These are phyloP conservation scores for Penicillium sclerotiorum DNA, from an alignment of 2,329 filamentous ascomycete species.

Conservation along the genomic window DNA sequence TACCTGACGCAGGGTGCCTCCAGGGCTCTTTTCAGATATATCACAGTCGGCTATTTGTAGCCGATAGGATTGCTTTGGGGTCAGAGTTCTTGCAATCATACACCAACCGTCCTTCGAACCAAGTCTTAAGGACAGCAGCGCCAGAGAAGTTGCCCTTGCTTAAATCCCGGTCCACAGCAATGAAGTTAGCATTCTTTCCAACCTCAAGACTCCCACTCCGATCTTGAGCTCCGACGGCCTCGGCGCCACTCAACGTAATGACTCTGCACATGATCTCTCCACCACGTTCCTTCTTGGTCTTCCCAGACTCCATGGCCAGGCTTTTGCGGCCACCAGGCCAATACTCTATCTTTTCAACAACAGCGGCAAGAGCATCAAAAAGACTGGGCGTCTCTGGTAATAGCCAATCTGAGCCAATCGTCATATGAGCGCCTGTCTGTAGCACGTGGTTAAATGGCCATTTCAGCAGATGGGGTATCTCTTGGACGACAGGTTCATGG, in stretches of 20 bases:
- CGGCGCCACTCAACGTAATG: constrained; percentile 32
- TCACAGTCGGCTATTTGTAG: too few species aligned
- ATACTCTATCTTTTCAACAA: constrained; percentile 9
- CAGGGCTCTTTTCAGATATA: too few species aligned
- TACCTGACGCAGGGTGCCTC: too few species aligned
- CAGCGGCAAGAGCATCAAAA: constrained; percentile 12
- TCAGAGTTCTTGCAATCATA: constrained; percentile 12
- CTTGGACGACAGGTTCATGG: constrained; percentile 32
- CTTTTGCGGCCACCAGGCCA: constrained; percentile 1
- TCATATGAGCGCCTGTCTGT: constrained; percentile 29
- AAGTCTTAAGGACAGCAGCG: constrained; percentile 32
- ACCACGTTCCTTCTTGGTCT: constrained; percentile 4
- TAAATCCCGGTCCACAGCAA: constrained; percentile 32
- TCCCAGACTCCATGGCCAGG: neutral
- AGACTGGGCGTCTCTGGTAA: constrained; percentile 9
- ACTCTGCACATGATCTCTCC: constrained; percentile 22
- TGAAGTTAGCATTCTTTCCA: constrained; percentile 38
- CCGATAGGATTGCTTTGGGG: too few species aligned
- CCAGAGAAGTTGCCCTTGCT: constrained; percentile 31
- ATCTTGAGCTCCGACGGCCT: constrained; percentile 30
- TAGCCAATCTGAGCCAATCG: constrained; percentile 32
- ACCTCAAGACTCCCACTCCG: constrained; percentile 33
- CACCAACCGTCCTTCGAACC: constrained; percentile 28
- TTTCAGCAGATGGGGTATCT: constrained; percentile 25
- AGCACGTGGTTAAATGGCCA: constrained; percentile 34